phyloP scores from a whole-genome alignment of 306 rosid genomes.

The Biancaea sappan region DNA sequence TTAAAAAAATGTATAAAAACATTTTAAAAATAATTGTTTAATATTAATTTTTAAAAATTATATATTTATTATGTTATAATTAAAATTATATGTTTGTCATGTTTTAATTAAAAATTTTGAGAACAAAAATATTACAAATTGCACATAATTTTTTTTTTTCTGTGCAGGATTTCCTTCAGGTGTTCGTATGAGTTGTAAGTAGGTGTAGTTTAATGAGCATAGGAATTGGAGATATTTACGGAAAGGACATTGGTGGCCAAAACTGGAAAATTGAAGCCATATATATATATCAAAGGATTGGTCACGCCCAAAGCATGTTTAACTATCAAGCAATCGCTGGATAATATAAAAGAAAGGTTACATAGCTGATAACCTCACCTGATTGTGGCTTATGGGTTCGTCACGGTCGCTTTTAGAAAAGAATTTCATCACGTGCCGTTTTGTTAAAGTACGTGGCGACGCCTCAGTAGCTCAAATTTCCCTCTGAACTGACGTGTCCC shows the following conservation, averaged over 20 bases:
- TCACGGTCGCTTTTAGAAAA: not conserved
- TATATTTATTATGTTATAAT: too few relatives aligned
- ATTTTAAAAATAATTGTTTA: too few relatives aligned
- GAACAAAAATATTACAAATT: too few relatives aligned
- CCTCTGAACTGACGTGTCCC: not conserved
- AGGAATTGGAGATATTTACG: not conserved
- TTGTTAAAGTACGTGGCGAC: not conserved
- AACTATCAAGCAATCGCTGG: not conserved
- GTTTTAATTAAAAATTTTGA: too few relatives aligned
- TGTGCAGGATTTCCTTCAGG: too few relatives aligned
- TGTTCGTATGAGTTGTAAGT: too few relatives aligned
- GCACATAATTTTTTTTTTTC: too few relatives aligned
- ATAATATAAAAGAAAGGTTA: not conserved
- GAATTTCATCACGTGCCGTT: not conserved
- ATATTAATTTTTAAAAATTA: too few relatives aligned
- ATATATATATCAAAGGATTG: too few relatives aligned
- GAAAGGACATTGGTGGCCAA: too few relatives aligned
- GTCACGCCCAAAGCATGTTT: slow-evolving; percentile 5
- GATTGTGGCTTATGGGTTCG: not conserved
- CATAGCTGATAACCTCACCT: not conserved
- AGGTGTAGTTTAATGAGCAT: not conserved
- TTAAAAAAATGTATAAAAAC: too few relatives aligned
- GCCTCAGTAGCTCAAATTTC: not conserved
- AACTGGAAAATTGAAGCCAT: not conserved
- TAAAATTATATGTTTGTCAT: too few relatives aligned